Base-by-base conservation (phyloP, 208 protist species). In the Trypanosoma boissoni region DNA sequence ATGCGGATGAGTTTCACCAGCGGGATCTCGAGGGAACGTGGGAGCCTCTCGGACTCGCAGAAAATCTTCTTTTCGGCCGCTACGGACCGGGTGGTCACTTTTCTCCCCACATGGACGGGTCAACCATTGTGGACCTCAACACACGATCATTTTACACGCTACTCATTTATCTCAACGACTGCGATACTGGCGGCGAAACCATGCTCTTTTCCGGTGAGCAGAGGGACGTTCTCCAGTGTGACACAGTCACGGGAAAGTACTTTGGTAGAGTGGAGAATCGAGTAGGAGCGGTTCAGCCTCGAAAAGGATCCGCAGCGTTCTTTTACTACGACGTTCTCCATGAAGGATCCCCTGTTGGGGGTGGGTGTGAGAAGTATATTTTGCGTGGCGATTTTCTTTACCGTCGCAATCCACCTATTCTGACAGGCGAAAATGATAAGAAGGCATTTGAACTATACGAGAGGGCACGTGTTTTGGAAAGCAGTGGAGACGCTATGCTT, bases 51-150 rank as follows among this genome's bases (percentile, higher is more conserved):
- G 74, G 71, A 6, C 72, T 97, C 0, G 83, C 88, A 4, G 37
- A 55, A 20, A 92, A 94, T 50, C 68, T 97, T 23, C 76, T 95
- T 8, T 72, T 97, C 37, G 84, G 81, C 20, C 71, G 79, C 21
- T 97, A 97, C 71, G 64, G 60, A 28, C 55, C 76, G 2, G 88
- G 91, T 45, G 91, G 88, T 16, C 91, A 97, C 77, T 97, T 97
- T 51, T 88, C 90, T 64, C 91, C 91, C 1, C 91, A 97, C 72
- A 76, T 92, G 24, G 91, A 97, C 69, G 91, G 91, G 21, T 80
- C 80, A 28, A 94, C 81, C 28, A 81, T 93, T 48, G 70, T 88
- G 18, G 88, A 95, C 62, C 65, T 94, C 32, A 93, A 95, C 73
- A 89, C 75, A 2, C 84, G 91, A 16, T 90, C 83, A 58, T 80